phyloP scores from a whole-genome alignment of 495 filamentous ascomycete species.

The Lentithecium fluviatile region DNA sequence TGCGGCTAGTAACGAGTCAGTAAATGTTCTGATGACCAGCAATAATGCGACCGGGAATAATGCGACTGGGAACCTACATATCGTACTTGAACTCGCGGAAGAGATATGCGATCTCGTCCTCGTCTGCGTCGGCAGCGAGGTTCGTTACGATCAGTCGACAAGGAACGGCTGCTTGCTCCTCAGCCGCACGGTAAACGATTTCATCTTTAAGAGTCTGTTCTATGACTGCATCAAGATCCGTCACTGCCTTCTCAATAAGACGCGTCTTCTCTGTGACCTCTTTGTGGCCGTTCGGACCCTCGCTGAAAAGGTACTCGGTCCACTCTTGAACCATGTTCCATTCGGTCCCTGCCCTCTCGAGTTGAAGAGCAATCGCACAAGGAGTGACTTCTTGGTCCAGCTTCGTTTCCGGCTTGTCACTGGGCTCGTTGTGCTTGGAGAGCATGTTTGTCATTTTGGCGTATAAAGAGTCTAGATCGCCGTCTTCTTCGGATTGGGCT shows the following conservation, averaged over 20 bases:
- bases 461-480: neutral
- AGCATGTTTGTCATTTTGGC: neutral
- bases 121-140: conserved; percentile 21
- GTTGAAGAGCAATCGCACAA: neutral
- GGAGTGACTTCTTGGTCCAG: neutral
- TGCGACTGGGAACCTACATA: neutral
- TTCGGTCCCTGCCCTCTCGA: neutral
- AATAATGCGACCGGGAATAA: too few relatives aligned
- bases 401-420: neutral
- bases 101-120: neutral
- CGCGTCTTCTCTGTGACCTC: neutral
- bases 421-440: neutral
- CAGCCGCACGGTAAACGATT: neutral
- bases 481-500: too few relatives aligned
- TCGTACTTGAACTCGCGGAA: conserved; percentile 1
- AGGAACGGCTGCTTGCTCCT: neutral
- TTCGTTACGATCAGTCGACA: conserved; percentile 8
- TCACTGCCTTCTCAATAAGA: neutral
- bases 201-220: conserved; percentile 7
- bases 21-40: neutral
- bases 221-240: neutral
- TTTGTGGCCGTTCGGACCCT: neutral
- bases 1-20: neutral
- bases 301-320: conserved; percentile 7
- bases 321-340: neutral